Conservation (phyloP, 2,329 filamentous ascomycete genomes). For the Macrophomina phaseolina region DNA sequence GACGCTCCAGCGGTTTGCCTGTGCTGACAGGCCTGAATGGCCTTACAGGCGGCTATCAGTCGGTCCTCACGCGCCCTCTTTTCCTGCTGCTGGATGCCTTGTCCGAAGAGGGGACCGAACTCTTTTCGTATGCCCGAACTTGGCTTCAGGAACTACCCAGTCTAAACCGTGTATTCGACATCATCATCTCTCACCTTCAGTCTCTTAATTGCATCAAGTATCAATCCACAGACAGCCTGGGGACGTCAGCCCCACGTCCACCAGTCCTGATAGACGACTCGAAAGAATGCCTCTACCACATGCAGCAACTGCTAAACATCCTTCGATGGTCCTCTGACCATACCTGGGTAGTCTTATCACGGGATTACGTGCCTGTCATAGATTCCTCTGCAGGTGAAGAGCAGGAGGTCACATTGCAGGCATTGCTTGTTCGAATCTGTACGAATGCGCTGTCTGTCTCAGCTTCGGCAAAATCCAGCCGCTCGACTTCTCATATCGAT, state of each 20-base stretch:
- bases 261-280: conserved; percentile 62
- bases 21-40: conserved; percentile 46
- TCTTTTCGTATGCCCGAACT: conserved; percentile 76
- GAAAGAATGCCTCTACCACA: conserved; percentile 77
- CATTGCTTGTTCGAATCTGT: conserved; percentile 71
- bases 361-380: conserved; percentile 60
- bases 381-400: conserved; percentile 50
- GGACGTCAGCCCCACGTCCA: conserved; percentile 31
- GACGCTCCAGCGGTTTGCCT: conserved; percentile 36
- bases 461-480: not conserved
- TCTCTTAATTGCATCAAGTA: conserved; percentile 37
- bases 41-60: conserved; percentile 65
- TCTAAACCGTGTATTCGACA: conserved; percentile 54
- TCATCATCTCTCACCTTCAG: conserved; percentile 41
- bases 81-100: conserved; percentile 83
- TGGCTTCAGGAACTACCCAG: conserved; percentile 74
- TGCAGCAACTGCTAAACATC: conserved; percentile 76
- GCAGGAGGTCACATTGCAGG: conserved; percentile 65
- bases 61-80: conserved; percentile 79
- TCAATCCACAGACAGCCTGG: conserved; percentile 21
- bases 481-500: conserved; percentile 50
- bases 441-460: conserved; percentile 63
- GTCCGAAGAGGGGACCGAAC: conserved; percentile 71
- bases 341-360: conserved; percentile 73
- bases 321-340: conserved; percentile 70